Conservation (phyloP, 2,329 filamentous ascomycete genomes). For the Ceratocystis alfenasii region DNA sequence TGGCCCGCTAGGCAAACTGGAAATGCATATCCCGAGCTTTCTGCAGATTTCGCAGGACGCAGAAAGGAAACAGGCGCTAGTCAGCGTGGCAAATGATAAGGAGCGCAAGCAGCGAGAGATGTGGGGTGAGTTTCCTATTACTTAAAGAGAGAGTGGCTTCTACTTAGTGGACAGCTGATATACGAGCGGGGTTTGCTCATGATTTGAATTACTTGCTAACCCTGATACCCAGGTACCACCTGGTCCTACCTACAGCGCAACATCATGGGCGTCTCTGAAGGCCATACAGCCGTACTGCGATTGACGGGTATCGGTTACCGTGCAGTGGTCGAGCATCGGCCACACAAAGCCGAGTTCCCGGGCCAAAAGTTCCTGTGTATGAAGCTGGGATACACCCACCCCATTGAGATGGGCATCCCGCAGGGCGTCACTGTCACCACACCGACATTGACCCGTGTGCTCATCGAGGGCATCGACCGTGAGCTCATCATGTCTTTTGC, state of each 20-base stretch:
- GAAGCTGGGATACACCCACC: constrained; percentile 94
- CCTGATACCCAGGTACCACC: constrained; percentile 55
- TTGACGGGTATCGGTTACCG: constrained; percentile 93
- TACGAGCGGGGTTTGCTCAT: background rate
- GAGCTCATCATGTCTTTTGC: constrained; percentile 84
- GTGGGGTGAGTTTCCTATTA: constrained; percentile 60
- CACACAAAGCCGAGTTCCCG: constrained; percentile 59
- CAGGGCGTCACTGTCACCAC: constrained; percentile 72
- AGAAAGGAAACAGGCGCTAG: constrained; percentile 47
- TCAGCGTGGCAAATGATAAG: constrained; percentile 58
- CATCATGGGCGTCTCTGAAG: constrained; percentile 89
- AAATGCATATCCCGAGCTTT: constrained; percentile 67
- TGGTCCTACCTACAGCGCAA: constrained; percentile 84
- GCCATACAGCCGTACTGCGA: constrained; percentile 83
- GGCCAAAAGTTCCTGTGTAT: constrained; percentile 83
- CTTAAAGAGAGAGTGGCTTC: background rate
- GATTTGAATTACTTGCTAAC: background rate
- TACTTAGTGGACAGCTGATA: background rate
- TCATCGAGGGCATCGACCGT: constrained; percentile 79
- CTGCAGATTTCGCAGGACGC: constrained; percentile 58
- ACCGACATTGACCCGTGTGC: constrained; percentile 79
- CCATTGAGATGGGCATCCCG: constrained; percentile 79
- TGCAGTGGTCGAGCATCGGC: constrained; percentile 68
- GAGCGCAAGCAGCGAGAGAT: constrained; percentile 74
- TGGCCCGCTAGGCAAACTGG: constrained; percentile 70